Base-by-base conservation (phyloP, 805 yeast species). In the Yamadazyma takamatsuzukensis region DNA sequence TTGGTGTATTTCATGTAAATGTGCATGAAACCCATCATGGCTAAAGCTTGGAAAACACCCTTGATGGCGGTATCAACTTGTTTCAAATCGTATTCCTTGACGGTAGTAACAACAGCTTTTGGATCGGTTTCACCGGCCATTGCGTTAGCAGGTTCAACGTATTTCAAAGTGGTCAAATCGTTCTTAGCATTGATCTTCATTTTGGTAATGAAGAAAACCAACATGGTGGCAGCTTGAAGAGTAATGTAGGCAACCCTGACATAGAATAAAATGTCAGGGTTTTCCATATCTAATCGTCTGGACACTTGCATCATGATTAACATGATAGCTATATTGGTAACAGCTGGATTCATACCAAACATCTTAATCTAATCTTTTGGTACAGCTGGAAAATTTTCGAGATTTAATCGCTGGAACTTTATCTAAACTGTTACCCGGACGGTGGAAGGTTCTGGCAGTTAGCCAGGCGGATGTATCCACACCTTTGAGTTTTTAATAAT, bases 1-100 rank as follows among this genome's bases (percentile, higher is more conserved):
- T 93, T 88, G 61, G 97, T 88, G 74, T 87, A 93, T 66, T 87
- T 83, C 94, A 93, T 78, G 78, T 90, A 90, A 42, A 93, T 55
- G 65, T 93, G 98, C 97, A 90, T 89, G 80, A 90, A 84, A 16
- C 83, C 95, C 89, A 93, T 89, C 95, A 93, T 87, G 51, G 95
- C 96, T 48, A 89, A 57, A 44, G 94, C 83, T 43, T 94, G 84
- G 72, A 82, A 80, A 47, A 87, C 76, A 44, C 94, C 78, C 65
- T 84, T 87, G 62, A 89, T 74, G 39, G 87, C 80, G 32, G 76
- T 40, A 61, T 84, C 79, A 41, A 90, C 74, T 69, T 90, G 96
- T 56, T 79, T 74, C 59, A 89, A 75, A 64, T 93, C 98, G 71
- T 93, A 93, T 50, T 93, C 96, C 71, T 79, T 86, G 45, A 88